These are phyloP conservation scores for Pulveroboletus sp. DNA, from an alignment of 768 basidiomycete species.

Conservation along the genomic window DNA sequence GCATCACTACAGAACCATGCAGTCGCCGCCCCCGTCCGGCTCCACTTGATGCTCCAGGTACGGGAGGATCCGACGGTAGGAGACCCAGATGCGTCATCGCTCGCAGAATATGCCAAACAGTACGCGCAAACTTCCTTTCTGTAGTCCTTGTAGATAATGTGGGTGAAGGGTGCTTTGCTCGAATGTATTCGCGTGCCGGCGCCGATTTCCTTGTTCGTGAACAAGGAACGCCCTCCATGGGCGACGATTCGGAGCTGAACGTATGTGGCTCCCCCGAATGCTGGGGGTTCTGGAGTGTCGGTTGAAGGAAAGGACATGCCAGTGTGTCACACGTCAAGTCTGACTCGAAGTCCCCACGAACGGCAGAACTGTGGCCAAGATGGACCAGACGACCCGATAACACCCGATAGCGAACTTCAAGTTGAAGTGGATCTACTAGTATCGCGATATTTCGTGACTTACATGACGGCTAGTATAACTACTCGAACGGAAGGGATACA, in stretches of 20 bases:
- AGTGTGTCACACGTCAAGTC: too few species aligned
- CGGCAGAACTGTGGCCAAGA: too few species aligned
- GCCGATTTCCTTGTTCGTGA: slow-evolving; percentile 40
- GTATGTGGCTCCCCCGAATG: slow-evolving; percentile 10
- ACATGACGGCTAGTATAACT: too few species aligned
- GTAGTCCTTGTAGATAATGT: slow-evolving; percentile 58
- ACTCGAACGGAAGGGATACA: too few species aligned
- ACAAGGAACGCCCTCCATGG: slow-evolving; percentile 52
- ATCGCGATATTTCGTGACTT: too few species aligned
- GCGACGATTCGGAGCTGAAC: slow-evolving; percentile 33
- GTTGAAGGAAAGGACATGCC: slow-evolving; percentile 6
- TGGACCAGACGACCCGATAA: too few species aligned
- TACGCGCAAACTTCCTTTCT: slow-evolving; percentile 63
- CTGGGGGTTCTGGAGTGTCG: neutral
- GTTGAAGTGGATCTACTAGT: too few species aligned
- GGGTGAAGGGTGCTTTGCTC: slow-evolving; percentile 49
- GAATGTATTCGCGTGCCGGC: slow-evolving; percentile 42
- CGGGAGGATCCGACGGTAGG: slow-evolving; percentile 20
- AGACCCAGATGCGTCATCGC: slow-evolving; percentile 24
- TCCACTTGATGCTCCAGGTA: slow-evolving; percentile 44
- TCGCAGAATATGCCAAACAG: slow-evolving; percentile 56
- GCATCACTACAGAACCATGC: slow-evolving; percentile 54
- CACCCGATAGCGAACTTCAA: too few species aligned
- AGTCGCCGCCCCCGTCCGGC: slow-evolving; percentile 34
- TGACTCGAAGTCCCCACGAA: neutral